phyloP scores from a whole-genome alignment of 192 early-diverging fungal species.

The Backusella macrospora region DNA sequence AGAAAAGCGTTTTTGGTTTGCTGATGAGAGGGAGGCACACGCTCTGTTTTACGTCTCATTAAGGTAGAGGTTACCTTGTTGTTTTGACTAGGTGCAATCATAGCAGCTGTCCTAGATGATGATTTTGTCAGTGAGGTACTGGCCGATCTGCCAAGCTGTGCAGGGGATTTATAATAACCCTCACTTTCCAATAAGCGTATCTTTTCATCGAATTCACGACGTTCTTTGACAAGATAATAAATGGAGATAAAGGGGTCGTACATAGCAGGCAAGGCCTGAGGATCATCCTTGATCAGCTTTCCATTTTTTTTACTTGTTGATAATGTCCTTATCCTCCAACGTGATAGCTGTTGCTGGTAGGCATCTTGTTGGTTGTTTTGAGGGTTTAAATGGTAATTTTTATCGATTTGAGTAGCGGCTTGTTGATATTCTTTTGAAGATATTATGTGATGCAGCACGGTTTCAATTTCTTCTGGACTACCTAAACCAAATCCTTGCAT shows the following conservation, averaged over 20 bases:
- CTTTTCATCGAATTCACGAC: slow-evolving; percentile 46
- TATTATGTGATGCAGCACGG: slow-evolving; percentile 50
- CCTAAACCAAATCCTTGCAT: slow-evolving; percentile 83
- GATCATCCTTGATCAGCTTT: slow-evolving; percentile 25
- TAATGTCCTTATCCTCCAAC: background rate
- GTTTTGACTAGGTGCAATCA: background rate
- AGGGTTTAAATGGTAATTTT: slow-evolving; percentile 10
- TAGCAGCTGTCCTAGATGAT: background rate
- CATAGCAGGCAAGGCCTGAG: slow-evolving; percentile 32
- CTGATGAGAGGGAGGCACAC: slow-evolving; percentile 16
- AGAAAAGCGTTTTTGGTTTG: background rate
- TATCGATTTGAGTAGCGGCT: slow-evolving; percentile 21
- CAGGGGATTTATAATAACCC: slow-evolving; percentile 9
- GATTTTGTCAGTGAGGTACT: slow-evolving; percentile 7
- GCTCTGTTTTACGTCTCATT: slow-evolving; percentile 18
- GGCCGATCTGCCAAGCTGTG: slow-evolving; percentile 2
- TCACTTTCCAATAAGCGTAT: background rate
- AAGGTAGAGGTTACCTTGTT: background rate
- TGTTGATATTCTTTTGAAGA: slow-evolving; percentile 53
- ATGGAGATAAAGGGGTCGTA: slow-evolving; percentile 78
- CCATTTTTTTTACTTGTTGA: background rate
- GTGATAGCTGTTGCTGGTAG: background rate
- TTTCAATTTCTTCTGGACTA: slow-evolving; percentile 54
- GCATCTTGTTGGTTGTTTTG: background rate
- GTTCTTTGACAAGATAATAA: slow-evolving; percentile 78